A percentile compares a stretch with the other conserved stretches of the same genome.
These are phyloP conservation scores for Oryza longistaminata DNA, from an alignment of 176 grass and related monocot species.

Conservation along the genomic window DNA sequence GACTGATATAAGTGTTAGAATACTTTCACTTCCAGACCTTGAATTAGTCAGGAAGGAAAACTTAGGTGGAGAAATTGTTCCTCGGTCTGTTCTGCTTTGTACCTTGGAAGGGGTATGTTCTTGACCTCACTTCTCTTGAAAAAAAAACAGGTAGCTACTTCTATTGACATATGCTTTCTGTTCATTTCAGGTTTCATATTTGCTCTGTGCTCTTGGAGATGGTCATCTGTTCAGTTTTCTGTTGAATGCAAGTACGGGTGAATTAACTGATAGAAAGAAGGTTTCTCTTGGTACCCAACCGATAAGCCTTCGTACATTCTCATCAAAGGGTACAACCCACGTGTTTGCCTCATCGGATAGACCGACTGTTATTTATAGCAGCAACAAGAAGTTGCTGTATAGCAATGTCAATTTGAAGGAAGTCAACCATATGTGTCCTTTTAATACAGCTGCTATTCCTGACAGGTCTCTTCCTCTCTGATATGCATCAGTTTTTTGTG, in stretches of 20 bases:
- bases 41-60: constrained; percentile 82
- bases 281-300: constrained; percentile 95
- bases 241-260: constrained; percentile 66
- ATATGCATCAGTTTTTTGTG: not conserved
- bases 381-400: constrained; percentile 96
- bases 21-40: constrained; percentile 91
- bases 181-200: constrained; percentile 76
- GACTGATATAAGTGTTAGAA: constrained; percentile 98
- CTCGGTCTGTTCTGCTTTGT: constrained; percentile 92
- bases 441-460: constrained; percentile 90
- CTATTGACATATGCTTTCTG: constrained; percentile 31
- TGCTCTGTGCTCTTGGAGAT: constrained; percentile 96
- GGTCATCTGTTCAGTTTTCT: constrained; percentile 92
- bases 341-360: constrained; percentile 98
- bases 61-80: constrained; percentile 95
- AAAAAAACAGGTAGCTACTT: constrained; percentile 6
- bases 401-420: constrained; percentile 99
- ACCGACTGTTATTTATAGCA: constrained; percentile 95
- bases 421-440: constrained; percentile 97
- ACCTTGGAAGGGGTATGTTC: constrained; percentile 90
- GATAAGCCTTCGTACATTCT: constrained; percentile 92
- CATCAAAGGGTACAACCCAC: constrained; percentile 86
- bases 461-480: constrained; percentile 62
- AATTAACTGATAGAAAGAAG: constrained; percentile 82
- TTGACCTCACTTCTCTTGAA: constrained; percentile 15